Percentiles rank a stretch among this genome's conserved stretches.
Evolutionary conservation across 2,329 filamentous ascomycete species (phyloP).

Genomic region (Curvularia sp.): DNA sequence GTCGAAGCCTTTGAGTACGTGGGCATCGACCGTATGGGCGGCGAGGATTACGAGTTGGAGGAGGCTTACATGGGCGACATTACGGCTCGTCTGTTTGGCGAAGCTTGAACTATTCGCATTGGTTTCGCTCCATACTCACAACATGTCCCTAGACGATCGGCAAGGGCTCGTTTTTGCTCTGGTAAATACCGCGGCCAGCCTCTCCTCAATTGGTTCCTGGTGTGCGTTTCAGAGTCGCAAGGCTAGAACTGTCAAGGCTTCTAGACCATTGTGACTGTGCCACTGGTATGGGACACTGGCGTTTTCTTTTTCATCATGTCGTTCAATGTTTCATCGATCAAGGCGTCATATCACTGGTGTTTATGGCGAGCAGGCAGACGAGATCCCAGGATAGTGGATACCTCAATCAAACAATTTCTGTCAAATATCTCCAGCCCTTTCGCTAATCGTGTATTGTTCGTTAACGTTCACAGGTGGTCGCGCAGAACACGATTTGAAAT

Average conservation of each 20-base stretch:
- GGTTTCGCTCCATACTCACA: not conserved
- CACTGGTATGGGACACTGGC: slow-evolving; percentile 1
- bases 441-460: not conserved
- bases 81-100: slow-evolving; percentile 81
- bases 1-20: slow-evolving; percentile 83
- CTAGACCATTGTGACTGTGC: not conserved
- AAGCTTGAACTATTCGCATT: slow-evolving; percentile 55
- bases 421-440: not conserved
- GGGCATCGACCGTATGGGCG: slow-evolving; percentile 78
- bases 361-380: not conserved
- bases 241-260: slow-evolving; percentile 2
- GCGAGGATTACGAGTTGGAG: slow-evolving; percentile 84
- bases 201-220: not conserved
- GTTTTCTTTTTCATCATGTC: not conserved
- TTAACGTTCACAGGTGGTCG: not conserved
- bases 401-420: not conserved
- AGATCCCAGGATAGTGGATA: not conserved
- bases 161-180: not conserved
- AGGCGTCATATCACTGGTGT: slow-evolving; percentile 6
- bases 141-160: slow-evolving; percentile 1
- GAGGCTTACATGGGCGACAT: slow-evolving; percentile 91
- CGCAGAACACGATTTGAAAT: not conserved
- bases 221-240: not conserved
- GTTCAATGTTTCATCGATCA: not conserved
- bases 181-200: not conserved